phyloP scores from a whole-genome alignment of 176 grass and related monocot genomes.

The Oryza glaberrima region DNA sequence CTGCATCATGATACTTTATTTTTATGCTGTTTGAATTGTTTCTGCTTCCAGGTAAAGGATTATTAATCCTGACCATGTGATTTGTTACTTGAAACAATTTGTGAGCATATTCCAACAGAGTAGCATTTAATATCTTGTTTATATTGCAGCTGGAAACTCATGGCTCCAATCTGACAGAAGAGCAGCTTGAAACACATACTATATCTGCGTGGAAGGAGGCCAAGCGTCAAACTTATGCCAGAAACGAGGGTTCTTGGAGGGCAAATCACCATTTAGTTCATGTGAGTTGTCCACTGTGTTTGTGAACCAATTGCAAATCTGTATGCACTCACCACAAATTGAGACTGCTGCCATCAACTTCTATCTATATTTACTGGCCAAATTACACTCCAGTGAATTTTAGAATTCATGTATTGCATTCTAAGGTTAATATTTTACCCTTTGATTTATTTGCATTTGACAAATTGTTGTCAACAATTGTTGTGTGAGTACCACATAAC shows the following conservation, averaged over 20 bases:
- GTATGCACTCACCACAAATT: neutral
- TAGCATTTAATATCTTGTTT: slow-evolving; percentile 44
- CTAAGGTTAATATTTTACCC: neutral
- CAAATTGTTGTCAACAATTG: neutral
- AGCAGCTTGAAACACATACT: slow-evolving; percentile 95
- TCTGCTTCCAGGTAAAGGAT: neutral
- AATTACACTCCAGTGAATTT: slow-evolving; percentile 11
- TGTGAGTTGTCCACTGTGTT: slow-evolving; percentile 52
- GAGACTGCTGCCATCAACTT: neutral
- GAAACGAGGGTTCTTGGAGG: slow-evolving; percentile 59
- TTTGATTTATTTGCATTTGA: slow-evolving; percentile 18
- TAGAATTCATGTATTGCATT: neutral
- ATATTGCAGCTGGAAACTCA: slow-evolving; percentile 89
- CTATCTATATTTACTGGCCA: neutral
- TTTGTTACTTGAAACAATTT: slow-evolving; percentile 28
- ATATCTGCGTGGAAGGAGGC: slow-evolving; percentile 98
- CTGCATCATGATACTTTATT: neutral
- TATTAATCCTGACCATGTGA: neutral
- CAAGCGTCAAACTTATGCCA: slow-evolving; percentile 75
- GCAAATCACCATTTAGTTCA: slow-evolving; percentile 76
- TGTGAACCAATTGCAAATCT: neutral
- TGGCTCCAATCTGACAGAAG: slow-evolving; percentile 89
- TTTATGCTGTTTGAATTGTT: slow-evolving; percentile 9
- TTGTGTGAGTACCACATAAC: neutral
- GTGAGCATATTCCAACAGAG: neutral